Base-by-base conservation (phyloP, 2,329 filamentous ascomycete genomes). In the Colletotrichum navitas region DNA sequence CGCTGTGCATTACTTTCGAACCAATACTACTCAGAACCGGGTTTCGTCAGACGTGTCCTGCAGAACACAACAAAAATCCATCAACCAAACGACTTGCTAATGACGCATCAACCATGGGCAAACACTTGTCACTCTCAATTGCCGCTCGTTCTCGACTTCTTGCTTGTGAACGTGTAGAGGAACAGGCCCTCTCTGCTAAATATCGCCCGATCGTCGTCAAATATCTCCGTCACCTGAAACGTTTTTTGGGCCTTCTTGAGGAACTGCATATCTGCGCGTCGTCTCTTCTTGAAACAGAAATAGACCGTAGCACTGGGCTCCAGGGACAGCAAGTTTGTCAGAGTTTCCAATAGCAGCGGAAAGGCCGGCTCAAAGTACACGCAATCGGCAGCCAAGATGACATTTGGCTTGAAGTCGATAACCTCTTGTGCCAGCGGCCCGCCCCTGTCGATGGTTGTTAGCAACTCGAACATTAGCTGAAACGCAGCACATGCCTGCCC, bases 301-400 rank as follows among this genome's bases (percentile, higher is more conserved):
- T 90, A 92, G 58, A 92, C 80, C 12, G 87, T 84, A 14, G 88
- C 87, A 54, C 85, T 80, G 29, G 92, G 92, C 80, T 92, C 94
- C 54, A 94, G 87, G 21, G 89, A 87, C 74, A 97, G 85, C 59
- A 98, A 85, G 74, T 93, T 90, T 71, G 88, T 85, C 74, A 98
- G 83, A 7, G 95, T 98, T 74, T 90, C 84, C 78, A 96, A 88
- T 58, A 99, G 87, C 43, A 98, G 85, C 39, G 95, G 95, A 78
- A 98, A 98, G 1, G 96, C 94, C 3, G 95, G 94, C 81, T 98
- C 96, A 80, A 97, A 97, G 84, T 98, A 99, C 60, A 97, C 94
- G 82, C 95, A 98, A 81, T 98, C 96, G 51, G 95, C 95, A 4
- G 96, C 96, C n/a, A 98, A 87, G 67, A 99, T 91, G 66, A 97